Base-by-base conservation (phyloP, 2,329 filamentous ascomycete species). In the Nemania sp. region DNA sequence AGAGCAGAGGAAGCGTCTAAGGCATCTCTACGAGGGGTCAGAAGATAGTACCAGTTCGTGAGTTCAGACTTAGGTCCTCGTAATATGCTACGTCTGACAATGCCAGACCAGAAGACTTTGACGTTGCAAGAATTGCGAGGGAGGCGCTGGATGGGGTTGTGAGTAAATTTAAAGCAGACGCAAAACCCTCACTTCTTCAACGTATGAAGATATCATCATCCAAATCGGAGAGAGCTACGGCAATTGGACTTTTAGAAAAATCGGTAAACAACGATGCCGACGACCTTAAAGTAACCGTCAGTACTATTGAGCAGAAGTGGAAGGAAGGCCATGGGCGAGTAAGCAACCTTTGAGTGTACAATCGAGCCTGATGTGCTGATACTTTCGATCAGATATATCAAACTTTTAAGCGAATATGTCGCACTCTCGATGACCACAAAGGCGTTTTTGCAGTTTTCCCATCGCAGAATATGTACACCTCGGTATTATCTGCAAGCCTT, bases 371-470 rank as follows among this genome's bases (percentile, higher is more conserved):
- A 34, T 17, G 6, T 15, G 14, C 31, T 15, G 12, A 15, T 15
- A 34, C 12, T 17, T 15, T 34, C 33, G 26, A 52, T 6, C 42
- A 54, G 57, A 44, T 59, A 19, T 56, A 54, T 33, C 34, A 49
- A 12, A 28, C 28, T 33, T 59, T 59, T 11, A 56, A 54, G 28
- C 41, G 23, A n/a, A 14, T 54, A 4, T 59, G 57, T 23, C 39
- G 43, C 36, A 59, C 49, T 9, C 49, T 56, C 8, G 57, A 59
- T 23, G 53, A 57, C 30, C 57, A 59, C 28, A 59, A 49, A 19
- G 40, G 41, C 9, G 17, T 59, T 3, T 52, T 59, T 26, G 47
- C 57, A 6, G 37, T 57, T 45, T 59, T 59, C 17, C 57, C 49
- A 12, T 54, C 53, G 11, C 41, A 59, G 26, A 54, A 54, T 9